A percentile compares a stretch with the other conserved stretches of the same genome.
phyloP scores from a whole-genome alignment of 495 filamentous ascomycete species.

The Tuber brumale region DNA sequence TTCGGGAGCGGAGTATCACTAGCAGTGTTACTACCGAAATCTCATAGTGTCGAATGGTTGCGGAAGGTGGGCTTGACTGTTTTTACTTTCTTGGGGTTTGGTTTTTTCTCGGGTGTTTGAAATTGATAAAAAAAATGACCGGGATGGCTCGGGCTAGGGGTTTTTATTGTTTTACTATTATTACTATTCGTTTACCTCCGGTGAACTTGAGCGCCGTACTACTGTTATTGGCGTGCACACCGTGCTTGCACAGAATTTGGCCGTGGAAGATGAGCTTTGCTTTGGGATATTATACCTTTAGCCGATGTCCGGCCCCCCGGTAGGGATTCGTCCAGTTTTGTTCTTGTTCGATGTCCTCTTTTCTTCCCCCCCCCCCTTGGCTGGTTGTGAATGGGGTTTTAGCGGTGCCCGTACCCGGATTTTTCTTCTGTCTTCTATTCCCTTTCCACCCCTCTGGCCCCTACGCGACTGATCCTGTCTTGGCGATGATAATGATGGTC shows the following conservation, averaged over 20 bases:
- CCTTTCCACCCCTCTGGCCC: neutral
- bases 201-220: neutral
- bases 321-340: neutral
- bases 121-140: neutral
- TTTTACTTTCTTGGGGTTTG: neutral
- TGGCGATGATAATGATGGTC: neutral
- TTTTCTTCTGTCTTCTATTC: neutral
- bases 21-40: conserved; percentile 17
- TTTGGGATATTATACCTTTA: neutral
- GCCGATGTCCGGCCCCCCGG: neutral
- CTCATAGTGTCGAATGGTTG: neutral
- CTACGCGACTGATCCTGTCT: neutral
- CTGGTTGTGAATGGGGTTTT: neutral
- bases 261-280: neutral
- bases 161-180: neutral
- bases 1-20: conserved; percentile 27
- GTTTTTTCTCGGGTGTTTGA: neutral
- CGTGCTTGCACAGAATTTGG: neutral
- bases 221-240: neutral
- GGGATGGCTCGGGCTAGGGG: neutral
- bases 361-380: neutral
- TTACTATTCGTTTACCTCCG: neutral
- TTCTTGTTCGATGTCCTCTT: neutral
- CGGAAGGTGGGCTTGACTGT: neutral
- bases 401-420: neutral